Conservation (phyloP, 2,329 filamentous ascomycete species). For the Aspergillus neotritici region DNA sequence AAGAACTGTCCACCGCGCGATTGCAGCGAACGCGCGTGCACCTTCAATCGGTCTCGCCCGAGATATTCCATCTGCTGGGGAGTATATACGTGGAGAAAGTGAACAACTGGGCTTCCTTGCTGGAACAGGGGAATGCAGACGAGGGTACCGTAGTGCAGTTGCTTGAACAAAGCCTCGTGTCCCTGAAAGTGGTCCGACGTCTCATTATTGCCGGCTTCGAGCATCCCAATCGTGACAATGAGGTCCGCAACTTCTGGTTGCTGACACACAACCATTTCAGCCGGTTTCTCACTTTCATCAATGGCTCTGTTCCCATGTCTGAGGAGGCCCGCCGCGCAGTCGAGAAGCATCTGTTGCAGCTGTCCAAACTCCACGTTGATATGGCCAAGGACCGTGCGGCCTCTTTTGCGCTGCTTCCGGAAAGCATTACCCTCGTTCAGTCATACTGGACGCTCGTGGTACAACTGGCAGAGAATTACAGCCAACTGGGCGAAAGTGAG, state of each 20-base stretch:
- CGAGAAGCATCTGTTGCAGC: constrained; percentile 83
- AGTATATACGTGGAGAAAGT: constrained; percentile 73
- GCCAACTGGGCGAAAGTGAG: constrained; percentile 41
- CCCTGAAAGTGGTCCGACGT: constrained; percentile 73
- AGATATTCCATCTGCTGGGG: constrained; percentile 73
- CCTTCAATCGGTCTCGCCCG: constrained; percentile 71
- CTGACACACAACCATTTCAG: constrained; percentile 71
- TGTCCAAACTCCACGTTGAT: constrained; percentile 84
- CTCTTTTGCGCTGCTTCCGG: constrained; percentile 75
- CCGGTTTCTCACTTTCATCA: constrained; percentile 63
- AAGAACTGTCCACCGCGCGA: constrained; percentile 79
- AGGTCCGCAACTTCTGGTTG: constrained; percentile 74
- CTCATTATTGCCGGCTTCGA: constrained; percentile 79
- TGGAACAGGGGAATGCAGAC: constrained; percentile 54
- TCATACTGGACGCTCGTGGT: constrained; percentile 82
- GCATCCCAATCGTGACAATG: constrained; percentile 69
- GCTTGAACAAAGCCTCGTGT: constrained; percentile 70
- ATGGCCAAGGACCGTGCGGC: constrained; percentile 76
- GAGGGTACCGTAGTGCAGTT: constrained; percentile 55
- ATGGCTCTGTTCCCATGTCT: constrained; percentile 51
- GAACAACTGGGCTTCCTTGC: constrained; percentile 59
- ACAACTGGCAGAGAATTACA: constrained; percentile 66
- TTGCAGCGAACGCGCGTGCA: constrained; percentile 68
- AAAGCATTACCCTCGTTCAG: constrained; percentile 68
- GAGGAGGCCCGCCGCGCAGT: constrained; percentile 55